Conservation (phyloP, 1,284 basidiomycete species). For the Fomes fomentarius region DNA sequence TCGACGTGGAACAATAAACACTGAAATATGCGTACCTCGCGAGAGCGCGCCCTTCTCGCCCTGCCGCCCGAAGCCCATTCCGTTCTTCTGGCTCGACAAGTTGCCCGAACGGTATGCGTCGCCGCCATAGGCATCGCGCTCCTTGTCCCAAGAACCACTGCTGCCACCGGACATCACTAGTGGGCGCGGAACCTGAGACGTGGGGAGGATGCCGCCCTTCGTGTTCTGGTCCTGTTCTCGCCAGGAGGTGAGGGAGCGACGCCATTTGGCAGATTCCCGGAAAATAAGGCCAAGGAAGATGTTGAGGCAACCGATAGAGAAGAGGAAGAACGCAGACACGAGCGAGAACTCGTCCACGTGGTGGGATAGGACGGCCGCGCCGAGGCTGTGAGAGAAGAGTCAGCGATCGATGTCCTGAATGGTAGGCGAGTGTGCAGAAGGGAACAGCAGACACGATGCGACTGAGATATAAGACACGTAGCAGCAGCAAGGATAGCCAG, state of each 20-base stretch:
- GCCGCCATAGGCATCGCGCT: constrained; percentile 33
- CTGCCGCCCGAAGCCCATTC: constrained; percentile 73
- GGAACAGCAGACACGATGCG: neutral
- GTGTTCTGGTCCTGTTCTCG: constrained; percentile 52
- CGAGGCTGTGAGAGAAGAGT: constrained; percentile 47
- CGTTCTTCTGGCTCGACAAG: constrained; percentile 40
- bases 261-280: constrained; percentile 61
- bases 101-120: constrained; percentile 32
- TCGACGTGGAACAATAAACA: neutral
- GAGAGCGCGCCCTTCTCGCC: constrained; percentile 77
- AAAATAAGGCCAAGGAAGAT: constrained; percentile 79
- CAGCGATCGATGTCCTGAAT: neutral
- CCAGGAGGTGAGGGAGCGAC: constrained; percentile 69
- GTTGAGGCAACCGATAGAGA: constrained; percentile 84
- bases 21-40: constrained; percentile 45
- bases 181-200: constrained; percentile 44
- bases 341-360: constrained; percentile 86
- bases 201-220: constrained; percentile 52
- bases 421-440: neutral
- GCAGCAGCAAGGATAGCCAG: neutral
- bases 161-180: constrained; percentile 35
- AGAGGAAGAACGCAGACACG: constrained; percentile 84
- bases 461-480: neutral
- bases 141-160: constrained; percentile 21
- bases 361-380: constrained; percentile 82